Percentiles rank a stretch among this genome's conserved stretches.
These are phyloP conservation scores for Schizosaccharomyces osmophilus DNA, from an alignment of 805 yeast genomes.

Conservation along the genomic window DNA sequence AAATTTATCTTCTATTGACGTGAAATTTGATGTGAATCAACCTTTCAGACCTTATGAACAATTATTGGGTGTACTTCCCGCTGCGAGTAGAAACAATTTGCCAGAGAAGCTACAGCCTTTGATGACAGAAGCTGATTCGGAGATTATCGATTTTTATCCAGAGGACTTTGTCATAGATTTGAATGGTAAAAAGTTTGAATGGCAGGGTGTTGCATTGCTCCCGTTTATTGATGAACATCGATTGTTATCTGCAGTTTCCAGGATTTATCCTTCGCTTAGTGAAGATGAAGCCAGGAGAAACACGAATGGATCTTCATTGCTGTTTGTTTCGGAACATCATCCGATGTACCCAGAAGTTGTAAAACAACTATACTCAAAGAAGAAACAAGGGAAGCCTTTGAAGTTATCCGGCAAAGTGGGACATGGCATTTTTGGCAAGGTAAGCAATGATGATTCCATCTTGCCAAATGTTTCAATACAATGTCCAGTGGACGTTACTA, in stretches of 20 bases:
- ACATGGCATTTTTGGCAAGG: constrained; percentile 15
- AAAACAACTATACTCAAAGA: constrained; percentile 14
- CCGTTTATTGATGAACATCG: constrained; percentile 80
- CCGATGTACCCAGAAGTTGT: constrained; percentile 20
- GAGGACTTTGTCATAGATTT: constrained; percentile 70
- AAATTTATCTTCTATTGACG: constrained; percentile 21
- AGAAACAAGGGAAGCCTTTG: constrained; percentile 5
- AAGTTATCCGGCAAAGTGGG: constrained; percentile 7
- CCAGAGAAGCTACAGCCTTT: constrained; percentile 61
- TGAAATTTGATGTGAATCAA: constrained; percentile 37
- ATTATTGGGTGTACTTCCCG: constrained; percentile 83
- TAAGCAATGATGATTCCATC: constrained; percentile 7
- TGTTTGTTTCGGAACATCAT: constrained; percentile 43
- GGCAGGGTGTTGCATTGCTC: constrained; percentile 80
- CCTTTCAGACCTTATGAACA: constrained; percentile 87
- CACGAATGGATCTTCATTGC: constrained; percentile 40
- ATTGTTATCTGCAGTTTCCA: constrained; percentile 38
- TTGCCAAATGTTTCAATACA: constrained; percentile 5
- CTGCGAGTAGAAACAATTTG: constrained; percentile 67
- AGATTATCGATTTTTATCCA: constrained; percentile 77
- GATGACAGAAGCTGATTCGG: constrained; percentile 59
- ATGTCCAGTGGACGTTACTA: constrained; percentile 5
- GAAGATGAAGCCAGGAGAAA: constrained; percentile 50
- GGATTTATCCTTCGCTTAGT: constrained; percentile 35
- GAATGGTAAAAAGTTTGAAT: constrained; percentile 84